Conservation (phyloP, 176 grass and related monocot species). For the Luzula sylvatica region DNA sequence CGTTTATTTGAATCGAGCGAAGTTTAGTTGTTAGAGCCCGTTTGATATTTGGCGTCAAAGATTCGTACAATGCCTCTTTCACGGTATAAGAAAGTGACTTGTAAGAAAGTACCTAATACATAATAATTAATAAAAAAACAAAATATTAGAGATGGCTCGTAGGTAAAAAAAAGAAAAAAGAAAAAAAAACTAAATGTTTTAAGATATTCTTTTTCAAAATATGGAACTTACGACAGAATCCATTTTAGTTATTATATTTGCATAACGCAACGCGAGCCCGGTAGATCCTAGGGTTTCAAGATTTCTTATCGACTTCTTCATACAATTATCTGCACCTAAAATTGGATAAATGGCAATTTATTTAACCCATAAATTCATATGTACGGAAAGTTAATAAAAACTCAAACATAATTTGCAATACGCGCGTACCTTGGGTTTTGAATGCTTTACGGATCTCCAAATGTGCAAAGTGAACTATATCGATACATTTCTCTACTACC, state of each 20-base stretch:
- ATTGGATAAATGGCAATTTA: neutral
- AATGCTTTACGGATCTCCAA: conserved; percentile 35
- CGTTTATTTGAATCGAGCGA: conserved; percentile 18
- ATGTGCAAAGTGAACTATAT: conserved; percentile 35
- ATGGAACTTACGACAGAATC: conserved; percentile 32
- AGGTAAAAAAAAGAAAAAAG: too few species aligned
- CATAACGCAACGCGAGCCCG: conserved; percentile 49
- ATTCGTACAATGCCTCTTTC: conserved; percentile 59
- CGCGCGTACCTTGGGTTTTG: conserved; percentile 14
- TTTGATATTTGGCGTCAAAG: conserved; percentile 46
- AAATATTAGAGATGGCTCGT: too few species aligned
- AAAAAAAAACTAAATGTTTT: too few species aligned
- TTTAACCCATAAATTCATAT: conserved; percentile 1
- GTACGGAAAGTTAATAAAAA: neutral
- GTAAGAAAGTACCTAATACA: conserved; percentile 26
- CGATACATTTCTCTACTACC: conserved; percentile 46
- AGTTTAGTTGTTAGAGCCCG: conserved; percentile 35
- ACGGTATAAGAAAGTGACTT: conserved; percentile 35
- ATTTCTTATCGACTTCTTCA: neutral
- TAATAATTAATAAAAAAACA: neutral
- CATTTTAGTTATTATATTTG: conserved; percentile 44
- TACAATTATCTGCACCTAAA: conserved; percentile 25
- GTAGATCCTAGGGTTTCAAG: conserved; percentile 26
- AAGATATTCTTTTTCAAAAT: too few species aligned
- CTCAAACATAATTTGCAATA: too few species aligned